Conservation (phyloP, 345 rosid species). For the Bruguiera parviflora region DNA sequence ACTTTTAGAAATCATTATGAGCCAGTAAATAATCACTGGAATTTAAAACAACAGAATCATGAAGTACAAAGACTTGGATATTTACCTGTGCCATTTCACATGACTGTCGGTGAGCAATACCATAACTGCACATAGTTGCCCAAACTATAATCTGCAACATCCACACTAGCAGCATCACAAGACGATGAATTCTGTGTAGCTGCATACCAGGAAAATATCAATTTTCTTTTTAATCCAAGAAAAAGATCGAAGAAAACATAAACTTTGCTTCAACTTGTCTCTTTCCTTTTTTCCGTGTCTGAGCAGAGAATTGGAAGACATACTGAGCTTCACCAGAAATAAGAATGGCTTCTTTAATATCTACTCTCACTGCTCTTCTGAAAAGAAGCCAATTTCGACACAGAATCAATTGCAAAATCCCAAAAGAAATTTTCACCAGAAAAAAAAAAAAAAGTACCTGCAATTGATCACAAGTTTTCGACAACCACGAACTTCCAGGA, state of each 20-base stretch:
- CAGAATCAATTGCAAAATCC: too few species aligned
- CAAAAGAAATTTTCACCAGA: too few species aligned
- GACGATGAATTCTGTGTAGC: constrained; percentile 87
- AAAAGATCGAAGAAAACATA: background rate
- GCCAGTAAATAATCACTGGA: constrained; percentile 9
- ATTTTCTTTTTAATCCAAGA: too few species aligned
- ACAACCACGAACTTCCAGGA: too few species aligned
- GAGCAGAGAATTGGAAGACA: constrained; percentile 22
- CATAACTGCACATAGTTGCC: constrained; percentile 44
- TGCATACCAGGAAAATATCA: constrained; percentile 23
- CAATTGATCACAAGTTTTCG: too few species aligned
- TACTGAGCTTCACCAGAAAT: constrained; percentile 98
- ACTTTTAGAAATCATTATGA: background rate
- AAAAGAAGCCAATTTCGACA: too few species aligned
- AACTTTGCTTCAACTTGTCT: background rate
- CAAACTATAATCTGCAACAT: constrained; percentile 74
- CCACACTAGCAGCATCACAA: constrained; percentile 89
- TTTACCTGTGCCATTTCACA: constrained; percentile 70
- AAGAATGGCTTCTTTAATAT: constrained; percentile 75
- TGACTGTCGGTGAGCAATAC: constrained; percentile 64
- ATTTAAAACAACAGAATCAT: background rate
- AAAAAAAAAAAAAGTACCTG: too few species aligned
- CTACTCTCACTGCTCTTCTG: constrained; percentile 87
- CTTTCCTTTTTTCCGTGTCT: constrained; percentile 1
- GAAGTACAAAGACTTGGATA: background rate